Conservation (phyloP, 164 flowering plant species). For the Chimonanthus salicifolius region DNA sequence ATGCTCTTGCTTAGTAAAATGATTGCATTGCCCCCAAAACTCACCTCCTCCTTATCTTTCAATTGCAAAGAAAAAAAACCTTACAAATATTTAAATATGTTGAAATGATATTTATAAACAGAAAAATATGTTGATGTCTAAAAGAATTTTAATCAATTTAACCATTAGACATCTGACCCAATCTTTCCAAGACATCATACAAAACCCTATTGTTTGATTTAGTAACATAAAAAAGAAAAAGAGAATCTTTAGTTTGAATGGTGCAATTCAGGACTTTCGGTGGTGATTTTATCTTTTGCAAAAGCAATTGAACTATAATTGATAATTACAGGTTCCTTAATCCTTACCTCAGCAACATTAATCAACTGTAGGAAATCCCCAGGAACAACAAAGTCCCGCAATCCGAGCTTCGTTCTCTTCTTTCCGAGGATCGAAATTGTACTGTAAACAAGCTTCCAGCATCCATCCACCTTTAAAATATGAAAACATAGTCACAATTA, state of each 20-base stretch:
- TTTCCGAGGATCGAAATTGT: conserved; percentile 82
- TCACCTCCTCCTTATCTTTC: too few relatives aligned
- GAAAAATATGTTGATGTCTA: too few relatives aligned
- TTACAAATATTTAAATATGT: too few relatives aligned
- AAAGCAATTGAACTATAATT: neutral
- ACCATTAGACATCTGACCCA: too few relatives aligned
- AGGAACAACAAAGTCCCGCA: conserved; percentile 71
- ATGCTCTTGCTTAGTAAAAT: too few relatives aligned
- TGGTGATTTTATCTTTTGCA: neutral
- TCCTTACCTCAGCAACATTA: conserved; percentile 55
- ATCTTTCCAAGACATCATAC: neutral
- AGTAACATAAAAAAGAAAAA: neutral
- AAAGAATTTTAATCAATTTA: too few relatives aligned
- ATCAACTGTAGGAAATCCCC: conserved; percentile 78
- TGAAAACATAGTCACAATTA: neutral
- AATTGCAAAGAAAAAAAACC: too few relatives aligned
- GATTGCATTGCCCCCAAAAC: too few relatives aligned
- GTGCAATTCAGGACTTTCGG: neutral
- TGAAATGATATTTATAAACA: too few relatives aligned
- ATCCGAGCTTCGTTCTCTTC: conserved; percentile 91
- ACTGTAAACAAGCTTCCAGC: conserved; percentile 88
- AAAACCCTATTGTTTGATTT: neutral
- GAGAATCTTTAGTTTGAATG: neutral
- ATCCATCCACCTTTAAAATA: conserved; percentile 54
- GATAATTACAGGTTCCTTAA: neutral